Evolutionary conservation across 208 protist genomes (phyloP).

Genomic region (Herpetomonas tarakana): DNA sequence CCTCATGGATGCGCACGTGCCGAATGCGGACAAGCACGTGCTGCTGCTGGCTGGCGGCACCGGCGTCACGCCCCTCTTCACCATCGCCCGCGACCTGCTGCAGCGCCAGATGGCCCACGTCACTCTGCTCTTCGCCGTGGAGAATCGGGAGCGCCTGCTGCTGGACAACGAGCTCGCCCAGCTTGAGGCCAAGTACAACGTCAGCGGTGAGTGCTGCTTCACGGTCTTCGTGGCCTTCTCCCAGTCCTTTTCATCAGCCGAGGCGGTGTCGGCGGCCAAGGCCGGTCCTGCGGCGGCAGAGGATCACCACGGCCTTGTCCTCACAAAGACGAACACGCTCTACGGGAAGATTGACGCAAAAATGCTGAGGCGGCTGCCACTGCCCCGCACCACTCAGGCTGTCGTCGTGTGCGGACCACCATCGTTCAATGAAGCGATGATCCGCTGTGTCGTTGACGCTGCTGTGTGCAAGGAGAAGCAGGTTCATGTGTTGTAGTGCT

Average conservation of each 20-base stretch:
- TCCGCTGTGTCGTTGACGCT: conserved; percentile 20
- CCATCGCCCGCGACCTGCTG: conserved; percentile 45
- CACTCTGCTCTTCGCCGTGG: conserved; percentile 50
- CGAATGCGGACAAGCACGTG: conserved; percentile 28
- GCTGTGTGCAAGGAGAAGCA: conserved; percentile 28
- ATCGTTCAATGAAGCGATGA: conserved; percentile 31
- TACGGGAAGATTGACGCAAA: conserved; percentile 1
- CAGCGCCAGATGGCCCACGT: conserved; percentile 31
- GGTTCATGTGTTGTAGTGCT: conserved; percentile 29
- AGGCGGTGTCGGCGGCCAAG: background rate
- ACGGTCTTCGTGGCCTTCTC: conserved; percentile 8
- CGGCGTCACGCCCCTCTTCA: conserved; percentile 56
- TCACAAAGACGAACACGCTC: background rate
- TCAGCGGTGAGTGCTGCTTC: conserved; percentile 6
- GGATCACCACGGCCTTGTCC: background rate
- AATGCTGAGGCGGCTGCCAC: conserved; percentile 3
- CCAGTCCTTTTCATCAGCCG: conserved; percentile 2
- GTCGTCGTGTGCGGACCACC: conserved; percentile 61
- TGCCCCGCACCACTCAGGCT: conserved; percentile 13
- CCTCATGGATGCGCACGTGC: conserved; percentile 13
- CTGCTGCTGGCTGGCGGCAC: conserved; percentile 66
- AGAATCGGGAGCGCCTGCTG: conserved; percentile 29
- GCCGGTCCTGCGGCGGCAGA: background rate
- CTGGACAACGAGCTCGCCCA: conserved; percentile 26
- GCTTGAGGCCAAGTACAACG: conserved; percentile 9